A percentile compares a stretch with the other conserved stretches of the same genome.
Conservation (phyloP, 352 stramenopile genomes). For the Pythium chondricola region DNA sequence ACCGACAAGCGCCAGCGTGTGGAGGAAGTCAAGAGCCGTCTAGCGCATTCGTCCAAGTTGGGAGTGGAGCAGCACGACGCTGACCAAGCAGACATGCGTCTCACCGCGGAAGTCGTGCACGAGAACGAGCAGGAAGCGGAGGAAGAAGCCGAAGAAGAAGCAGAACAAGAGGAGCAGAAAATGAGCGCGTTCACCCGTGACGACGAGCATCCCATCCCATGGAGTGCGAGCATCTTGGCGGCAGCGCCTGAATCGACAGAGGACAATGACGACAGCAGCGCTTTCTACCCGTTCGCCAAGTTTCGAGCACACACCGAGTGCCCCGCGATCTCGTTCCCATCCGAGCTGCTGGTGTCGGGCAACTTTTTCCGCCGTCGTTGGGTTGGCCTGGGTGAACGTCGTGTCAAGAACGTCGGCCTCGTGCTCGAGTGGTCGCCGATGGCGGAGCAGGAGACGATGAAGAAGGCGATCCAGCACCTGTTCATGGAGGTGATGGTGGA, state of each 20-base stretch:
- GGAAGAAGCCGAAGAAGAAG: conserved; percentile 85
- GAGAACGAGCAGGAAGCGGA: conserved; percentile 87
- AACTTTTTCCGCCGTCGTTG: conserved; percentile 88
- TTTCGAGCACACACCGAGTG: conserved; percentile 78
- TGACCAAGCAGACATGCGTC: conserved; percentile 62
- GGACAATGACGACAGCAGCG: conserved; percentile 36
- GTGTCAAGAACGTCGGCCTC: conserved; percentile 86
- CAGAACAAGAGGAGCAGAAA: conserved; percentile 88
- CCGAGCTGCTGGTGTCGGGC: conserved; percentile 65
- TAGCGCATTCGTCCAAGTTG: conserved; percentile 48
- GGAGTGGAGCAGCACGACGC: conserved; percentile 39
- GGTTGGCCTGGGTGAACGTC: conserved; percentile 81
- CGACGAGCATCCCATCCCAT: conserved; percentile 84
- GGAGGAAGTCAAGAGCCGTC: conserved; percentile 44
- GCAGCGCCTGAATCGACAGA: background rate
- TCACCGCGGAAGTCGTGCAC: conserved; percentile 86
- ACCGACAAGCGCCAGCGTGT: conserved; percentile 43
- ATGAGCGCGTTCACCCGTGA: conserved; percentile 89
- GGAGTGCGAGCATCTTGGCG: conserved; percentile 46
- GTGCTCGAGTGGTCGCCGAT: conserved; percentile 85
- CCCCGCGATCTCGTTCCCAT: conserved; percentile 65
- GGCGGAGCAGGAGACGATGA: conserved; percentile 70
- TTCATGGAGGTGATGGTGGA: conserved; percentile 47
- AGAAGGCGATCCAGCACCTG: conserved; percentile 49
- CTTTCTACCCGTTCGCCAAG: conserved; percentile 73